Conservation (phyloP, 495 filamentous ascomycete genomes). For the Trichoderma asperelloides region DNA sequence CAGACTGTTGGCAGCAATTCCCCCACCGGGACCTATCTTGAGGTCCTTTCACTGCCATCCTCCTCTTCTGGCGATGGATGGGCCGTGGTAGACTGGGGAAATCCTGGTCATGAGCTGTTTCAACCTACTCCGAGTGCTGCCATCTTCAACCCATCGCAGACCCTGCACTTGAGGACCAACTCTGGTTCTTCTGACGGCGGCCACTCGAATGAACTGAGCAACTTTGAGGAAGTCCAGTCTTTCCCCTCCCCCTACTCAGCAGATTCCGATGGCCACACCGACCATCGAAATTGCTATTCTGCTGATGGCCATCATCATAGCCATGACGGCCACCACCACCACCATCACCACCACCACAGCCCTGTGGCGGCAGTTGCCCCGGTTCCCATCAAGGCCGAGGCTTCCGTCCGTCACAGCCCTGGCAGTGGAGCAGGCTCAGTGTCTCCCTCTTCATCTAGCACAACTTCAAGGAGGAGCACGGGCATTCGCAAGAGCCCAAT, state of each 20-base stretch:
- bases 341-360: slow-evolving; percentile 48
- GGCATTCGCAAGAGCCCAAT: slow-evolving; percentile 60
- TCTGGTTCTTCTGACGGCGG: slow-evolving; percentile 74
- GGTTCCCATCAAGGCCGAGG: slow-evolving; percentile 56
- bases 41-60: slow-evolving; percentile 68
- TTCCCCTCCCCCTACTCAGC: slow-evolving; percentile 63
- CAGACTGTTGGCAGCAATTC: slow-evolving; percentile 64
- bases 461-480: slow-evolving; percentile 46
- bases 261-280: slow-evolving; percentile 51
- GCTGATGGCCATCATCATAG: slow-evolving; percentile 40
- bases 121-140: slow-evolving; percentile 43
- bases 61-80: slow-evolving; percentile 76
- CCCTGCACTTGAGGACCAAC: slow-evolving; percentile 71
- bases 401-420: slow-evolving; percentile 47
- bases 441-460: slow-evolving; percentile 44
- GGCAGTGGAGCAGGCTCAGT: slow-evolving; percentile 52
- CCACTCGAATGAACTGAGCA: slow-evolving; percentile 55
- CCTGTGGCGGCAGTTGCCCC: slow-evolving; percentile 60
- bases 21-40: slow-evolving; percentile 72
- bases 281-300: slow-evolving; percentile 45
- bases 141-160: slow-evolving; percentile 81
- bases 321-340: slow-evolving; percentile 36
- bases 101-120: slow-evolving; percentile 38
- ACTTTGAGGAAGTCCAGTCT: slow-evolving; percentile 70
- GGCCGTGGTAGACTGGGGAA: slow-evolving; percentile 55